These are phyloP conservation scores for Starmerella stigmatis DNA, from an alignment of 805 yeast genomes.

Conservation along the genomic window DNA sequence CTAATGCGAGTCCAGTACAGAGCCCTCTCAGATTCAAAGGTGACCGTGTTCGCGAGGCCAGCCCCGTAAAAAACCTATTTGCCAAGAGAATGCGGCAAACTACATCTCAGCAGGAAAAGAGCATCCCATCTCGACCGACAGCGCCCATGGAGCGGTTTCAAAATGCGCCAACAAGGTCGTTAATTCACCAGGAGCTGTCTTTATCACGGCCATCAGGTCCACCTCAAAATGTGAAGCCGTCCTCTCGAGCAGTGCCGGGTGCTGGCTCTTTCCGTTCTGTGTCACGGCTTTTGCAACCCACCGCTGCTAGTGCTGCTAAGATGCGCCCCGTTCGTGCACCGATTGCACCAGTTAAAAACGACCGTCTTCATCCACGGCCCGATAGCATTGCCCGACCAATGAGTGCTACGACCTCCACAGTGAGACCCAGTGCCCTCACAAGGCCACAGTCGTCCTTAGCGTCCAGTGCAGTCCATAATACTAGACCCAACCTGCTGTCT, in stretches of 20 bases:
- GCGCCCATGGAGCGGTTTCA: too few relatives aligned
- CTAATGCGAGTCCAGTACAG: background rate
- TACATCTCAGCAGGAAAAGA: too few relatives aligned
- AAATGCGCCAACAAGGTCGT: too few relatives aligned
- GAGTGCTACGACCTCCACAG: too few relatives aligned
- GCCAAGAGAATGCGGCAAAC: background rate
- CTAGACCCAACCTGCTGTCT: too few relatives aligned
- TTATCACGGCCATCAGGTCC: too few relatives aligned
- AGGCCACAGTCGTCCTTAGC: too few relatives aligned
- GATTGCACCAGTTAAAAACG: background rate
- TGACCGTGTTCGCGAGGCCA: background rate
- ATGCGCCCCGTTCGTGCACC: background rate
- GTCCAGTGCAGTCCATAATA: too few relatives aligned
- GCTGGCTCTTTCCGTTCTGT: background rate
- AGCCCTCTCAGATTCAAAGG: background rate
- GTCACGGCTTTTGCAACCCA: slow-evolving; percentile 15
- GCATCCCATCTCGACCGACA: too few relatives aligned
- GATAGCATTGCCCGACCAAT: too few relatives aligned
- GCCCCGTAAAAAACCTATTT: background rate
- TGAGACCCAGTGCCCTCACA: too few relatives aligned
- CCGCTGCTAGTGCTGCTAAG: slow-evolving; percentile 14
- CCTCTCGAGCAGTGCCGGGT: background rate
- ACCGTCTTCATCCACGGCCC: background rate
- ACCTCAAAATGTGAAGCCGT: background rate
- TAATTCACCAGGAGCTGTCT: too few relatives aligned